A percentile compares a stretch with the other conserved stretches of the same genome.
Conservation (phyloP, 805 yeast genomes). For the Suhomyces pyralidae region DNA sequence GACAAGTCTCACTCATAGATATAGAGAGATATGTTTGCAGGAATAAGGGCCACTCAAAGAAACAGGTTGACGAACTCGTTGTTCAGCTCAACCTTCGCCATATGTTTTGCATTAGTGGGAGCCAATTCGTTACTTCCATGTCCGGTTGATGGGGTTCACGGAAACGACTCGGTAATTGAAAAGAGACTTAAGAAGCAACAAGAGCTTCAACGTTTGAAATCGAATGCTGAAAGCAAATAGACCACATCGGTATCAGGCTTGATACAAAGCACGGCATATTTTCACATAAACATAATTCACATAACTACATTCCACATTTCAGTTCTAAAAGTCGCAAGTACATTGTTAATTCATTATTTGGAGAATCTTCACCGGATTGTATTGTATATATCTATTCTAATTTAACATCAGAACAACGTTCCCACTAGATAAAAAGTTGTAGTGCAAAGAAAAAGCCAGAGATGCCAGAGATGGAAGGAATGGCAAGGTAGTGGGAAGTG, state of each 20-base stretch:
- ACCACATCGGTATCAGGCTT: not conserved
- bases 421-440: not conserved
- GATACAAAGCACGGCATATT: not conserved
- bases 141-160: conserved; percentile 41
- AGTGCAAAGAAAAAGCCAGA: not conserved
- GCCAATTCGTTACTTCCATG: conserved; percentile 52
- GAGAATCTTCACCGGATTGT: not conserved
- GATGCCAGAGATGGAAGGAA: too few relatives aligned
- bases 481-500: not conserved
- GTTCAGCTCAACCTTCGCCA: conserved; percentile 71
- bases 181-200: conserved; percentile 22
- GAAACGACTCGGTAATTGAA: conserved; percentile 40
- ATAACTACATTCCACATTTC: not conserved
- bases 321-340: not conserved
- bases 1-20: not conserved
- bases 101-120: conserved; percentile 55
- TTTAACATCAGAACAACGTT: not conserved
- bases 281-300: not conserved
- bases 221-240: not conserved
- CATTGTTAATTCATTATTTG: not conserved
- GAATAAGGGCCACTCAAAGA: conserved; percentile 55
- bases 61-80: conserved; percentile 58
- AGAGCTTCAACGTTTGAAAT: conserved; percentile 2
- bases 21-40: conserved; percentile 36
- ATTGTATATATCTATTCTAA: not conserved